Evolutionary conservation across 75 land plant genomes (phyloP), one percentile per base, ranked within the genome.

Genomic region (Cupressus sempervirens): DNA sequence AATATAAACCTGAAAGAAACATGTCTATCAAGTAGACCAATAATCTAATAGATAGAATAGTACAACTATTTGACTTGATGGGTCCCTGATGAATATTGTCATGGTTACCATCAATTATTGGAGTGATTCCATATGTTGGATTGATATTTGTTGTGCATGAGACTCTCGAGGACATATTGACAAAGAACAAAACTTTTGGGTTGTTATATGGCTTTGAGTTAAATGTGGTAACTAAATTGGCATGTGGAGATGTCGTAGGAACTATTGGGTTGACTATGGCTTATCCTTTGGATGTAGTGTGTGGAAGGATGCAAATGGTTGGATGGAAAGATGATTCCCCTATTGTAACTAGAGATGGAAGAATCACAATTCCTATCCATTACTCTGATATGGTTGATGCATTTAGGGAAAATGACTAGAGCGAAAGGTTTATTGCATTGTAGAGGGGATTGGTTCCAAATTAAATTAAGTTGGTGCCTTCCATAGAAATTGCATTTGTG

Each of bases 371-470:
- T 29, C 91, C 87, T 75, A 74, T 86, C 43, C 91, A 89, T 35
- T 90, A 90, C 82, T 84, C 83, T 45, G 91, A 91, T 32, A 90
- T 90, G 91, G 62, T 89, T 36, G 91, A 90, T 67, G 86, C 91
- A 41, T 89, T 90, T 80, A 84, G 85, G 75, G 72, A 89, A 76
- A 90, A 91, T 40, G 91, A 89, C 20, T 81, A 52, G 65, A 82
- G 86, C 50, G 91, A 90, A 65, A 91, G 91, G 35, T 45, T 90
- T 82, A 74, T 86, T 43, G 91, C 91, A 14, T 87, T 90, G 43
- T 90, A 90, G 86, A 90, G 86, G 73, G 91, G 91, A 45, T 80
- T 90, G 46, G 86, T 90, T 87, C 91, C 91, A n/a, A 90, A 90
- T 83, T 89, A 91, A 74, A 88, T 90, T 20, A 90, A 90, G 91